phyloP scores from a whole-genome alignment of 2,329 filamentous ascomycete species.

The Dactylellina sp. region DNA sequence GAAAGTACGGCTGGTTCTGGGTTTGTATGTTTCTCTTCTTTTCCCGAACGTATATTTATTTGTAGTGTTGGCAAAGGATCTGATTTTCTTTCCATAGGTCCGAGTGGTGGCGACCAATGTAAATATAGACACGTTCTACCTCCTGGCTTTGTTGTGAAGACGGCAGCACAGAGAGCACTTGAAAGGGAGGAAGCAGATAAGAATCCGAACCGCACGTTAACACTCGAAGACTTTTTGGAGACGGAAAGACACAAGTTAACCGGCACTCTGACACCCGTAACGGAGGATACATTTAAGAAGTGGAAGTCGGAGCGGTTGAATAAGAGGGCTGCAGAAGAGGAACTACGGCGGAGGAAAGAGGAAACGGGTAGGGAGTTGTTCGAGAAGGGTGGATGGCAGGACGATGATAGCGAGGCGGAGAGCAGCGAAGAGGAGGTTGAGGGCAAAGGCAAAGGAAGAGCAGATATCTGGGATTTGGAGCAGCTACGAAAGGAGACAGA shows the following conservation, averaged over 20 bases:
- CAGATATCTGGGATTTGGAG: constrained; percentile 79
- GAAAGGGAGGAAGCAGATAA: constrained; percentile 98
- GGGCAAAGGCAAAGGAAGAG: constrained; percentile 58
- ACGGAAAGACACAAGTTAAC: constrained; percentile 95
- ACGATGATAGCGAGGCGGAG: constrained; percentile 73
- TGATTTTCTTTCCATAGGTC: constrained; percentile 63
- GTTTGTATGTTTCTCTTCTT: constrained; percentile 69
- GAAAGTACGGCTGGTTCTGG: constrained; percentile 99
- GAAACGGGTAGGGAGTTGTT: constrained; percentile 95
- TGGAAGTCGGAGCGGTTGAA: constrained; percentile 96
- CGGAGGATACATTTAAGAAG: constrained; percentile 88
- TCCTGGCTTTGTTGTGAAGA: constrained; percentile 97
- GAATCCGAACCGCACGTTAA: constrained; percentile 91
- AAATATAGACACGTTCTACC: constrained; percentile 98
- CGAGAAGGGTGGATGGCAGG: constrained; percentile 92
- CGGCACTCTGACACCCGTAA: constrained; percentile 91
- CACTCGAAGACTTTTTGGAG: constrained; percentile 96
- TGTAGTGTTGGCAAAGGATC: not conserved
- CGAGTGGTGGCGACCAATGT: constrained; percentile 96
- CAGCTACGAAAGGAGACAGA: constrained; percentile 88
- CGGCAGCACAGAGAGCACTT: constrained; percentile 92
- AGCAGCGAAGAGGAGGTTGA: constrained; percentile 67
- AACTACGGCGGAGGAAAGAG: constrained; percentile 90
- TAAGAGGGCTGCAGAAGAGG: constrained; percentile 95
- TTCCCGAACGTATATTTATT: not conserved